A percentile compares a stretch with the other conserved stretches of the same genome.
phyloP scores from a whole-genome alignment of 1,139 yeast genomes.

The Geotrichum klebahnii region DNA sequence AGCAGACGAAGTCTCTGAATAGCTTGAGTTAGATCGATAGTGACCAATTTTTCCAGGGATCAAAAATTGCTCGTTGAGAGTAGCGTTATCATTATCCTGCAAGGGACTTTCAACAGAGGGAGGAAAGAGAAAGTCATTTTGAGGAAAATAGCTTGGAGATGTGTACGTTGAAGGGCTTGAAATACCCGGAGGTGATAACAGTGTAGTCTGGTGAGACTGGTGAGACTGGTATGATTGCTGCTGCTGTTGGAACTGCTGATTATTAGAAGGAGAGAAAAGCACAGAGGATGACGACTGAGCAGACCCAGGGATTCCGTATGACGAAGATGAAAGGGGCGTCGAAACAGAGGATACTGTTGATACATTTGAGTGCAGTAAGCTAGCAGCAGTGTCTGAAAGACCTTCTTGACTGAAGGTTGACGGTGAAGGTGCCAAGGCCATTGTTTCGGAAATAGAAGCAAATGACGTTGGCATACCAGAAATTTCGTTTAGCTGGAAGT shows the following conservation, averaged over 20 bases:
- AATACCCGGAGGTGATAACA: conserved; percentile 1
- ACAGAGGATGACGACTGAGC: not conserved
- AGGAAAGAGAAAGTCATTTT: not conserved
- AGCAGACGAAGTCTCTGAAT: conserved; percentile 25
- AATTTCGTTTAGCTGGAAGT: not conserved
- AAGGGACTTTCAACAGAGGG: not conserved
- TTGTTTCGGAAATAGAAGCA: not conserved
- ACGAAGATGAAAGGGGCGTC: not conserved
- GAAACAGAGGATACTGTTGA: conserved; percentile 1
- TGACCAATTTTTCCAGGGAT: conserved; percentile 20
- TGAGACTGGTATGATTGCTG: not conserved
- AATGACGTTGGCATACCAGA: not conserved
- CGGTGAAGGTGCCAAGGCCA: not conserved
- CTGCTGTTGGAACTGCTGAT: not conserved
- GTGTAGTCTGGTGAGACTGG: too few relatives aligned
- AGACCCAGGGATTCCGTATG: not conserved
- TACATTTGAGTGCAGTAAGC: not conserved
- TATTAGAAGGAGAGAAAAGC: not conserved
- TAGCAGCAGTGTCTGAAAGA: not conserved
- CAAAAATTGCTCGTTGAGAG: conserved; percentile 17
- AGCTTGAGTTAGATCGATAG: conserved; percentile 23
- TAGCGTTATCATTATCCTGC: not conserved
- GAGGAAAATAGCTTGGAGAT: not conserved
- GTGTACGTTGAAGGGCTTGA: not conserved
- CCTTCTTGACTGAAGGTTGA: not conserved